Evolutionary conservation across 129 eudicot species (phyloP).

Genomic region (Mikania micrantha): DNA sequence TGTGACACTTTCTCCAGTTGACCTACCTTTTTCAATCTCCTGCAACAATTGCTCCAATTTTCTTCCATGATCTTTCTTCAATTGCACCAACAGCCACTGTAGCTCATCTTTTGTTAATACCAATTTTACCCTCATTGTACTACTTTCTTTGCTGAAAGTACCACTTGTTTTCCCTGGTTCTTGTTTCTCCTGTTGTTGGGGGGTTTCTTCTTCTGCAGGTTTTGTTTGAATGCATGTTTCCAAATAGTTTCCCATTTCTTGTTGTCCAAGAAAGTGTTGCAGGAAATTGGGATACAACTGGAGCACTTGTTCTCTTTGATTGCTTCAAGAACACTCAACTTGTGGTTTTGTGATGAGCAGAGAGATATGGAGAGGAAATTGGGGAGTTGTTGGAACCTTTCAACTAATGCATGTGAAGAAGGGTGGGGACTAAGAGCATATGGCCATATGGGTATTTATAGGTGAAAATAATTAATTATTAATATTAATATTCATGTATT

Average conservation of each 20-base stretch:
- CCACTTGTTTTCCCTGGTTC: conserved; percentile 13
- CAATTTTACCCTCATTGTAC: conserved; percentile 46
- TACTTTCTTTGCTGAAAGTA: conserved; percentile 19
- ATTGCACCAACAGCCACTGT: conserved; percentile 53
- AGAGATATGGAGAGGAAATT: conserved; percentile 10
- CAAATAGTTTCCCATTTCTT: conserved; percentile 63
- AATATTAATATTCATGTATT: not conserved
- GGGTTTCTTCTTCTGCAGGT: conserved; percentile 5
- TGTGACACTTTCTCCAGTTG: conserved; percentile 23
- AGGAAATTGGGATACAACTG: conserved; percentile 2
- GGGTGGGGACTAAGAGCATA: conserved; percentile 27
- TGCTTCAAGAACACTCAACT: not conserved
- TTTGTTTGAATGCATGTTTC: conserved; percentile 35
- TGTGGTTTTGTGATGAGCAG: conserved; percentile 12
- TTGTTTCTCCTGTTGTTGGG: conserved; percentile 4
- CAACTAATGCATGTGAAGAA: conserved; percentile 43
- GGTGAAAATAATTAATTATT: not conserved
- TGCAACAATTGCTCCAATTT: conserved; percentile 53
- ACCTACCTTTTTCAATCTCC: conserved; percentile 56
- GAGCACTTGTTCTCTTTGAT: not conserved
- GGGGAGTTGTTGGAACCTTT: conserved; percentile 30
- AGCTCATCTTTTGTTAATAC: conserved; percentile 73
- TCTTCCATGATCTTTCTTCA: conserved; percentile 39
- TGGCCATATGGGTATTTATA: conserved; percentile 28
- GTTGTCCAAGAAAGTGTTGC: not conserved